Conservation (phyloP, 805 yeast genomes). For the Candida pseudofarinosa region DNA sequence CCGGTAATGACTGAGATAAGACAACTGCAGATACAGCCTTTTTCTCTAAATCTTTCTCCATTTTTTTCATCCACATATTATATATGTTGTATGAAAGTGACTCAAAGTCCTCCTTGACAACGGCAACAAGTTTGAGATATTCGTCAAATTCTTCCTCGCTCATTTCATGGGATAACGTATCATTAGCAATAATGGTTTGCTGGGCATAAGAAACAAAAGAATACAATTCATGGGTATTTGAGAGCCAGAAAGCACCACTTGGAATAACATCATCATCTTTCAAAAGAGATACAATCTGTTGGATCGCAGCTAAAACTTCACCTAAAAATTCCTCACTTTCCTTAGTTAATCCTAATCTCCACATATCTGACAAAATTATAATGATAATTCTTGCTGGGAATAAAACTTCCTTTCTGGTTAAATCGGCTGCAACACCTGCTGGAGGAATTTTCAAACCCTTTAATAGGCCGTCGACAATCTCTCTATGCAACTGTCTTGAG, state of each 20-base stretch:
- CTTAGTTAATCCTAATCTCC: conserved; percentile 91
- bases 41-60: conserved; percentile 86
- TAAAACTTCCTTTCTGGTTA: conserved; percentile 83
- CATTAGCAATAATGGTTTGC: conserved; percentile 82
- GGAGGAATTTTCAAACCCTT: conserved; percentile 83
- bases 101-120: conserved; percentile 91
- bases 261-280: conserved; percentile 84
- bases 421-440: conserved; percentile 77
- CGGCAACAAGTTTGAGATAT: conserved; percentile 81
- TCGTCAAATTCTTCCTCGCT: conserved; percentile 86
- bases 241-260: conserved; percentile 96
- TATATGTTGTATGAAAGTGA: conserved; percentile 89
- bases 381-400: conserved; percentile 96
- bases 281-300: conserved; percentile 71
- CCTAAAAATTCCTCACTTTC: conserved; percentile 91
- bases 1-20: conserved; percentile 91
- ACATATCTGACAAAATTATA: conserved; percentile 91
- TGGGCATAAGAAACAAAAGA: conserved; percentile 95
- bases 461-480: conserved; percentile 81
- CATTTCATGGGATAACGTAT: conserved; percentile 75
- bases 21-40: conserved; percentile 95
- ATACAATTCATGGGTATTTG: conserved; percentile 91
- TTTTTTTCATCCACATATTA: conserved; percentile 94
- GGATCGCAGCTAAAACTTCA: conserved; percentile 81
- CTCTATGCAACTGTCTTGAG: conserved; percentile 69